Evolutionary conservation across 116 monocot species (phyloP).

Genomic region (Phalaenopsis hybrid): DNA sequence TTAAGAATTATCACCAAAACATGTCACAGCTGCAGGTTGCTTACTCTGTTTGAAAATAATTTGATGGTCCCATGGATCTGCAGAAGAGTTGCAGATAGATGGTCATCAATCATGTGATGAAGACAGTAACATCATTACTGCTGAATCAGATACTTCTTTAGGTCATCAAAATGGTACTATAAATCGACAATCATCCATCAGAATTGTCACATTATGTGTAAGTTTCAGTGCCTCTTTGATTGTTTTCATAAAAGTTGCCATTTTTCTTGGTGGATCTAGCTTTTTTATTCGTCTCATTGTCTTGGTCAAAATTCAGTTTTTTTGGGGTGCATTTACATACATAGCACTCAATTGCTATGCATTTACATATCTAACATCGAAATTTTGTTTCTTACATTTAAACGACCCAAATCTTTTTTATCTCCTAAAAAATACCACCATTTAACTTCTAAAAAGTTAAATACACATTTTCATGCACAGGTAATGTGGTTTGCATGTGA

Average conservation of each 20-base stretch:
- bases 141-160: constrained; percentile 14
- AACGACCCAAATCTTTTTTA: no score
- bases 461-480: no score
- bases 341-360: no score
- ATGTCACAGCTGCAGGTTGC: constrained; percentile 25
- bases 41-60: constrained; percentile 38
- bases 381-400: no score
- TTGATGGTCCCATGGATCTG: constrained; percentile 41
- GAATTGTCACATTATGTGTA: constrained; percentile 73
- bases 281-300: no score
- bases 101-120: constrained; percentile 23
- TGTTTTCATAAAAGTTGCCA: background rate
- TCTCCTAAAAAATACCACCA: no score
- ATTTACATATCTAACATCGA: no score
- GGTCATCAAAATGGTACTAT: constrained; percentile 7
- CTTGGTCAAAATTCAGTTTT: no score
- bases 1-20: constrained; percentile 19
- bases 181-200: constrained; percentile 37
- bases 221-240: constrained; percentile 9
- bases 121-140: constrained; percentile 15
- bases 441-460: no score
- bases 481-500: no score
- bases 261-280: background rate
- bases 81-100: constrained; percentile 41
- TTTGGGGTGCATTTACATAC: no score